Evolutionary conservation across 2,329 filamentous ascomycete species (phyloP), one percentile per base, ranked within the genome.

Genomic region (Pseudogymnoascus sp.): DNA sequence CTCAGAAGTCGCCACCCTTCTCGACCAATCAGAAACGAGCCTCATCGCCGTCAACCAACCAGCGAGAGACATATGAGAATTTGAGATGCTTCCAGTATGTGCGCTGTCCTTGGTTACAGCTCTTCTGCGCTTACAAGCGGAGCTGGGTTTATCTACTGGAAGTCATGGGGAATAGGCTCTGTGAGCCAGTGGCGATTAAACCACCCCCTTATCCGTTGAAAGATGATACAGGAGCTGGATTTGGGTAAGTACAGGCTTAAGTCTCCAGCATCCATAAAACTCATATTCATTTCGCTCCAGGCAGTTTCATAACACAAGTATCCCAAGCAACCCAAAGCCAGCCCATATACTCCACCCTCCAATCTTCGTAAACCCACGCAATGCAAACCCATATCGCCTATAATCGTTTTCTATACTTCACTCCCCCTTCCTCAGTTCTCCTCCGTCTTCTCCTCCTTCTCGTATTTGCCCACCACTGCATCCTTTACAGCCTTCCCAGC

Each of bases 261-360:
- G 48, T 54, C 23, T 31, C 28, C 16, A n/a, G 48, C 25, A 54
- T 54, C 25, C 48, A 54, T 54, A 23, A 54, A 19, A 54, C n/a
- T 31, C 48, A 54, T 54, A 31, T 54, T 54, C 31, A 54, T 54
- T 54, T 31, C 48, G 48, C 48, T 54, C 25, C n/a, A 31, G 14
- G 48, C 48, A 54, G 23, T 54, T 54, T 31, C 48, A 54, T 54
- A 54, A 54, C 48, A 54, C 48, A 54, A 54, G 48, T 54, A 54
- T 54, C 48, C 48, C 48, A 54, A 16, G 48, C 25, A 54, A 54
- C 48, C 48, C 48, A 54, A 54, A 54, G 48, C 48, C 48, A 28
- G 23, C 48, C 48, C 48, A 31, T 54, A 54, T 54, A 54, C 48
- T 54, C 48, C 48, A 25, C 43, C 48, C 23, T 31, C 48, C 23